Conservation (phyloP, 306 rosid genomes). For the Trifolium dubium region DNA sequence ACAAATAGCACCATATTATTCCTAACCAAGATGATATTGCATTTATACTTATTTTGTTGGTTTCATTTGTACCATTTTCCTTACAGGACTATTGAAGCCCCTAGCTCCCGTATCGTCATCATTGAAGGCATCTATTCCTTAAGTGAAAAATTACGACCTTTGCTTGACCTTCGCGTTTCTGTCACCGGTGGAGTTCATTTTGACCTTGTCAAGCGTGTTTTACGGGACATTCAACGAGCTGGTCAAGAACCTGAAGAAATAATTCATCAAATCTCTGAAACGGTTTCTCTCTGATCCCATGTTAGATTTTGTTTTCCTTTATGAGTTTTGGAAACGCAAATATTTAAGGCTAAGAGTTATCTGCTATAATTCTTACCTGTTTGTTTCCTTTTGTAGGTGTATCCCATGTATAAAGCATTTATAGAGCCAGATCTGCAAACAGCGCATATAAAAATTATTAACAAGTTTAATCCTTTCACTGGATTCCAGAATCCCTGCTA, state of each 20-base stretch:
- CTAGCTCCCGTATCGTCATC: constrained; percentile 80
- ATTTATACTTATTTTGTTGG: constrained; percentile 23
- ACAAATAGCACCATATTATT: constrained; percentile 30
- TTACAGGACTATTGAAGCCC: constrained; percentile 86
- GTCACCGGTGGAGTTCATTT: constrained; percentile 98
- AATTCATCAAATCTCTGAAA: constrained; percentile 96
- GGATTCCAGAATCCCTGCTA: constrained; percentile 97
- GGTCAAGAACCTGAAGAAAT: constrained; percentile 99
- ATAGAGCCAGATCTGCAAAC: constrained; percentile 99
- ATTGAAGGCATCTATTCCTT: constrained; percentile 97
- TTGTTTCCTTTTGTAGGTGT: constrained; percentile 61
- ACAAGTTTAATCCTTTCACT: constrained; percentile 93
- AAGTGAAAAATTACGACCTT: constrained; percentile 82
- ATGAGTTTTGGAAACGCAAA: constrained; percentile 31
- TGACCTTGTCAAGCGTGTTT: constrained; percentile 96
- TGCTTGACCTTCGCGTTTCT: constrained; percentile 96
- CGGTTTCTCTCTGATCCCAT: constrained; percentile 69
- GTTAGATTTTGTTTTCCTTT: constrained; percentile 36
- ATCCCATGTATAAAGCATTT: constrained; percentile 99
- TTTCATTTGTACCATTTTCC: constrained; percentile 41
- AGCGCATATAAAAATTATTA: constrained; percentile 88
- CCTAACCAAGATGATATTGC: constrained; percentile 10
- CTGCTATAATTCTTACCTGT: constrained; percentile 33
- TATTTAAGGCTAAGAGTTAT: constrained; percentile 29
- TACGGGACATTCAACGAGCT: constrained; percentile 97